These are phyloP conservation scores for Quercus robur DNA, from an alignment of 306 rosid species.

Conservation along the genomic window DNA sequence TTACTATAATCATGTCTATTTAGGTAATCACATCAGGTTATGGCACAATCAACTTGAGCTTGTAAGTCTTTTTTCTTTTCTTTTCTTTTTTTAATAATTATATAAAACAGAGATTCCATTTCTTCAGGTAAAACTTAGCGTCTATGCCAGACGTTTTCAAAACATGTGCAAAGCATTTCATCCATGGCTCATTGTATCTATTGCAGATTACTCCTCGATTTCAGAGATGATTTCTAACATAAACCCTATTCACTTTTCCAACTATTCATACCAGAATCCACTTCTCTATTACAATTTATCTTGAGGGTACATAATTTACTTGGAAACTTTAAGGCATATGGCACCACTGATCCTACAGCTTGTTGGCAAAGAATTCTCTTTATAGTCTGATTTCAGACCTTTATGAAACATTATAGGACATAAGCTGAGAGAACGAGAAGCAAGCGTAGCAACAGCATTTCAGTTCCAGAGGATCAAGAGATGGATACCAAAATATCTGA, in stretches of 20 bases:
- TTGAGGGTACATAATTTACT: not conserved
- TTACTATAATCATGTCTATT: not conserved
- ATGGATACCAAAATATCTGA: not conserved
- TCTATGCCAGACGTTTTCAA: not conserved
- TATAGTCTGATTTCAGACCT: not conserved
- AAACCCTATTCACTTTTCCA: not conserved
- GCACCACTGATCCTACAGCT: not conserved
- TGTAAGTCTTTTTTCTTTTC: not conserved
- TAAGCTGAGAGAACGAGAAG: not conserved
- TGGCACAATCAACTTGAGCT: not conserved
- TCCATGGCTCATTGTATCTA: not conserved
- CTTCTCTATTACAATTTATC: not conserved
- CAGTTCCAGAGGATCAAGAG: not conserved
- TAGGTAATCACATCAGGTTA: not conserved
- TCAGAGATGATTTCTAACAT: not conserved
- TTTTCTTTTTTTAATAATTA: not conserved
- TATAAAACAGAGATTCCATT: not conserved
- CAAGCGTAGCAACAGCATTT: not conserved
- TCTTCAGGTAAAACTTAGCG: not conserved
- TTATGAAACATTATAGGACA: not conserved
- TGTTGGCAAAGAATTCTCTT: not conserved
- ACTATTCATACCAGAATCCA: not conserved
- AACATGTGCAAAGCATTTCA: not conserved
- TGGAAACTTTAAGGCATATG: not conserved
- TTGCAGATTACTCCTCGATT: not conserved